Percentiles rank a stretch among this genome's conserved stretches.
Evolutionary conservation across 2,329 filamentous ascomycete species (phyloP).

Genomic region (Beauveria varroae): DNA sequence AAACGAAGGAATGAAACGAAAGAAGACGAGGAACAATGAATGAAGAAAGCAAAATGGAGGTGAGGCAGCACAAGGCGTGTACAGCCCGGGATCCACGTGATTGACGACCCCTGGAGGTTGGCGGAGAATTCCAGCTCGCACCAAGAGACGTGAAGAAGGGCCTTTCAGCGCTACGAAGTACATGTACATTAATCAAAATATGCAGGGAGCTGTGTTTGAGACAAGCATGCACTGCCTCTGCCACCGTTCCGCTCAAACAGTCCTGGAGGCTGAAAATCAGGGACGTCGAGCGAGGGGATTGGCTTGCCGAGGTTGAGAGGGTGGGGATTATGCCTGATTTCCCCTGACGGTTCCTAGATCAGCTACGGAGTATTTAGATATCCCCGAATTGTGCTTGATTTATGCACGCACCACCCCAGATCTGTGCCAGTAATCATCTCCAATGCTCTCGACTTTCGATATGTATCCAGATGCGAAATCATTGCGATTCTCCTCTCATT

Average conservation of each 20-base stretch:
- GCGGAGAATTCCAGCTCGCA: no score
- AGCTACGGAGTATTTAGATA: background rate
- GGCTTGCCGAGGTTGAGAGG: background rate
- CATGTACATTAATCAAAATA: background rate
- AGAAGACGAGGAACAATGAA: background rate
- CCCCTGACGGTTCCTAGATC: no score
- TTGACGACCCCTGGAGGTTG: background rate
- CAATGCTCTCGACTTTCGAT: no score
- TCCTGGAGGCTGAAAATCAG: background rate
- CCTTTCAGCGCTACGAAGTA: background rate
- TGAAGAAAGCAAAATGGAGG: background rate
- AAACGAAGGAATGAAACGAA: background rate
- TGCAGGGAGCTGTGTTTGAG: background rate
- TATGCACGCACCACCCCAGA: background rate
- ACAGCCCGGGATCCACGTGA: background rate
- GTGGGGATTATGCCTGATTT: background rate
- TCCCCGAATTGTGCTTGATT: background rate
- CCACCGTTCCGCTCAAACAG: background rate
- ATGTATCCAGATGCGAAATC: no score
- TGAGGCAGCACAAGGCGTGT: background rate
- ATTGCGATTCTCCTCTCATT: no score
- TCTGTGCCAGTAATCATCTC: background rate
- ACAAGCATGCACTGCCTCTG: slow-evolving; percentile 5
- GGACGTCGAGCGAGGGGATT: background rate
- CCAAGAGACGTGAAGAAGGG: background rate